Evolutionary conservation across 768 basidiomycete species (phyloP).

Genomic region (Auriscalpium vulgare): DNA sequence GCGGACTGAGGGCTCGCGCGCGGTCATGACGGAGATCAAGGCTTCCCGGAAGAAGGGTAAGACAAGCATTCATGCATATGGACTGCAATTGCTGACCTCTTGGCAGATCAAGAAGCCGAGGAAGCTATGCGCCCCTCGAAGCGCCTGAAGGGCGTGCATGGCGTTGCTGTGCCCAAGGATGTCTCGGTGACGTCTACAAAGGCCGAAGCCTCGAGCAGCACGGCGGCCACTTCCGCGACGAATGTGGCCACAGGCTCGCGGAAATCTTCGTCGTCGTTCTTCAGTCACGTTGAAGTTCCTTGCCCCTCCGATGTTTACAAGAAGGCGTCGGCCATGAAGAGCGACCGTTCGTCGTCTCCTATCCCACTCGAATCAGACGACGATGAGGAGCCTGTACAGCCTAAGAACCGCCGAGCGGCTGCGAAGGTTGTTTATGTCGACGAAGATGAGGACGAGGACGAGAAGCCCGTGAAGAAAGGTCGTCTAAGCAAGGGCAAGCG

Average conservation of each 20-base stretch:
- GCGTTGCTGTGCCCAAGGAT: neutral
- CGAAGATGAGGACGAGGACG: slow-evolving; percentile 43
- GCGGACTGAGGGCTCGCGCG: slow-evolving; percentile 51
- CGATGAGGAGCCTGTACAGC: slow-evolving; percentile 2
- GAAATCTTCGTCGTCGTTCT: neutral
- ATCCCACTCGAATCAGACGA: slow-evolving; percentile 6
- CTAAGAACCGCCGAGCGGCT: neutral
- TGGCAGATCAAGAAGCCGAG: slow-evolving; percentile 44
- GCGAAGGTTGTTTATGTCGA: slow-evolving; percentile 33
- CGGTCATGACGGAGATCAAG: slow-evolving; percentile 58
- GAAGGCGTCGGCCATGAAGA: neutral
- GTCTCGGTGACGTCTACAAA: neutral
- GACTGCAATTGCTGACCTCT: slow-evolving; percentile 11
- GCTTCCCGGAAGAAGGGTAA: slow-evolving; percentile 53
- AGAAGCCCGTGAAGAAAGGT: slow-evolving; percentile 9
- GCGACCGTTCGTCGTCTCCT: slow-evolving; percentile 2
- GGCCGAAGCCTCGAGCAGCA: neutral
- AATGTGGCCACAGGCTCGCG: neutral
- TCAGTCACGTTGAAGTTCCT: slow-evolving; percentile 13
- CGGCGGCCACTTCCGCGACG: neutral
- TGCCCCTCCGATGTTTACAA: slow-evolving; percentile 4
- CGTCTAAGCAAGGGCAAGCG: slow-evolving; percentile 11
- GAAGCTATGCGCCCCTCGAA: slow-evolving; percentile 43
- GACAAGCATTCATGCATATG: slow-evolving; percentile 11
- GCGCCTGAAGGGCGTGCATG: slow-evolving; percentile 57